phyloP scores from a whole-genome alignment of 495 filamentous ascomycete species.

The Podospora conica region DNA sequence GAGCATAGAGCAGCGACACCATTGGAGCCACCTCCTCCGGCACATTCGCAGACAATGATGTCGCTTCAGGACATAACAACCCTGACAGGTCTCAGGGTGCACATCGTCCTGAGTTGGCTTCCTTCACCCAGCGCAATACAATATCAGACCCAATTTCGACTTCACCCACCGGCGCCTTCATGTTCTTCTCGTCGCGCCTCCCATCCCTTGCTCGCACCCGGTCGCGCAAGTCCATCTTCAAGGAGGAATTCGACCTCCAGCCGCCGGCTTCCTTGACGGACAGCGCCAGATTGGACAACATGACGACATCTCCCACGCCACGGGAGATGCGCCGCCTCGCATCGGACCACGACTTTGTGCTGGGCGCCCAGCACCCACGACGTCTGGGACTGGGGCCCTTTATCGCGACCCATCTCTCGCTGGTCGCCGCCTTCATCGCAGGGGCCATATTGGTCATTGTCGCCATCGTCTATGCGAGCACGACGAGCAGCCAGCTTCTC shows the following conservation, averaged over 20 bases:
- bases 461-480: constrained; percentile 22
- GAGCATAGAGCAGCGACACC: too few species aligned
- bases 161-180: neutral
- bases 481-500: constrained; percentile 19
- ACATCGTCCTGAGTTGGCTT: too few species aligned
- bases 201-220: constrained; percentile 16
- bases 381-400: constrained; percentile 25
- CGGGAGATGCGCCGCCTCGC: constrained; percentile 24
- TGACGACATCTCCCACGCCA: constrained; percentile 19
- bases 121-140: neutral
- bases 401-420: constrained; percentile 21
- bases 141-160: neutral
- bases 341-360: constrained; percentile 27
- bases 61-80: neutral
- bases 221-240: constrained; percentile 25
- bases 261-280: constrained; percentile 5
- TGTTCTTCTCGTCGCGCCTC: neutral
- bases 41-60: neutral
- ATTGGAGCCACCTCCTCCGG: neutral
- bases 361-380: constrained; percentile 13
- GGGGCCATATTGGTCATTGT: constrained; percentile 21
- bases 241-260: constrained; percentile 22
- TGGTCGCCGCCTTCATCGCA: constrained; percentile 17
- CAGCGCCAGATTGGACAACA: constrained; percentile 8
- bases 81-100: too few species aligned